These are phyloP conservation scores for Xerocomellus dryophilus DNA, from an alignment of 768 basidiomycete species.

Conservation along the genomic window DNA sequence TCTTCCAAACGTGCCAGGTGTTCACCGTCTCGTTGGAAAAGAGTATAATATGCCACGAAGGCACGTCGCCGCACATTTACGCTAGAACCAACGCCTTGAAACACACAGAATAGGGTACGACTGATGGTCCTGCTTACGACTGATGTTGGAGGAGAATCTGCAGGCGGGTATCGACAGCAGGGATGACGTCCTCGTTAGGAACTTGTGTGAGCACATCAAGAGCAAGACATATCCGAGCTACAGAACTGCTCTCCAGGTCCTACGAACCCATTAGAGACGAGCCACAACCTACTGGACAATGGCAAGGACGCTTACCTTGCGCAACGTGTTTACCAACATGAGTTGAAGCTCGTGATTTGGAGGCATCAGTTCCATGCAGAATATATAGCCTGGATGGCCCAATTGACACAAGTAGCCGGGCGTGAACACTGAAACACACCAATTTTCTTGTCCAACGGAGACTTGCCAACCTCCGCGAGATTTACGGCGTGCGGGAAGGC, in stretches of 20 bases:
- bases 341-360: constrained; percentile 65
- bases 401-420: background rate
- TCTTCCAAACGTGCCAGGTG: constrained; percentile 43
- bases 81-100: constrained; percentile 35
- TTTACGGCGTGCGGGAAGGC: constrained; percentile 75
- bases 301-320: constrained; percentile 55
- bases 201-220: constrained; percentile 63
- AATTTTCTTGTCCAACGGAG: constrained; percentile 61
- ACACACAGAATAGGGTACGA: background rate
- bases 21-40: constrained; percentile 47
- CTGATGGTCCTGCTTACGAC: constrained; percentile 60
- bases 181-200: constrained; percentile 65
- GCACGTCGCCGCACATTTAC: constrained; percentile 59
- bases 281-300: background rate
- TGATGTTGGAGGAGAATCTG: constrained; percentile 65
- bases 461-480: constrained; percentile 66
- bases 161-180: constrained; percentile 68
- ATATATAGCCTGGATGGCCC: constrained; percentile 61
- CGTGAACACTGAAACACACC: constrained; percentile 38
- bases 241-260: constrained; percentile 65
- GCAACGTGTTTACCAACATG: constrained; percentile 83
- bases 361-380: constrained; percentile 73
- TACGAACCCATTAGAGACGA: constrained; percentile 27
- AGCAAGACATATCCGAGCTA: constrained; percentile 65
- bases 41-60: constrained; percentile 52